Conservation (phyloP, 2,329 filamentous ascomycete genomes). For the Diaporthe vaccinii region DNA sequence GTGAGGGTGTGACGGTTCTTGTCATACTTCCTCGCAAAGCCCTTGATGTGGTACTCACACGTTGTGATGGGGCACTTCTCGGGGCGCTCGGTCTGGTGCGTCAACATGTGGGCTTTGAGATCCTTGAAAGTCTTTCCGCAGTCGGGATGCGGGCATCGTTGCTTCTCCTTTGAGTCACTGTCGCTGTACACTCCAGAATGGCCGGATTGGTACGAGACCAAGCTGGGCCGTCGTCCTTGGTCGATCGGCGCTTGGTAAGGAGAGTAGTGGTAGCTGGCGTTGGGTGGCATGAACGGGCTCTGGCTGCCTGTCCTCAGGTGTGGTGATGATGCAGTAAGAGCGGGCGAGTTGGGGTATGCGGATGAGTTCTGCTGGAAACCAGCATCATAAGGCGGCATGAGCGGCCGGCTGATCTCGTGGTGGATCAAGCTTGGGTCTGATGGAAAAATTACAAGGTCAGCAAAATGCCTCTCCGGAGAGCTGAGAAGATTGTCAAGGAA, state of each 20-base stretch:
- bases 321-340: slow-evolving; percentile 67
- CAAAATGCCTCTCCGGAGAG: slow-evolving; percentile 42
- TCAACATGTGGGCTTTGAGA: slow-evolving; percentile 93
- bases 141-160: slow-evolving; percentile 84
- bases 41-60: slow-evolving; percentile 93
- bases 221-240: slow-evolving; percentile 72
- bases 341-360: slow-evolving; percentile 72
- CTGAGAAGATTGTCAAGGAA: slow-evolving; percentile 54
- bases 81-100: slow-evolving; percentile 89
- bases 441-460: slow-evolving; percentile 51
- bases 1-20: slow-evolving; percentile 95
- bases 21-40: slow-evolving; percentile 95
- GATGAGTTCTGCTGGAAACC: slow-evolving; percentile 61
- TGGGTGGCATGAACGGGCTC: slow-evolving; percentile 71
- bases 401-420: slow-evolving; percentile 64
- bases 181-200: slow-evolving; percentile 71
- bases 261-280: slow-evolving; percentile 61
- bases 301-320: slow-evolving; percentile 69
- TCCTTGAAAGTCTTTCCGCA: slow-evolving; percentile 92
- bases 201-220: slow-evolving; percentile 77
- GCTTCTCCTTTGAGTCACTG: slow-evolving; percentile 75
- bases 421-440: slow-evolving; percentile 71
- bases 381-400: slow-evolving; percentile 65
- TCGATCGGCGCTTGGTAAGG: slow-evolving; percentile 64
- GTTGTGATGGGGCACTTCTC: slow-evolving; percentile 95